phyloP scores from a whole-genome alignment of 2,329 filamentous ascomycete genomes.

The Penicillium aurantiogriseum region DNA sequence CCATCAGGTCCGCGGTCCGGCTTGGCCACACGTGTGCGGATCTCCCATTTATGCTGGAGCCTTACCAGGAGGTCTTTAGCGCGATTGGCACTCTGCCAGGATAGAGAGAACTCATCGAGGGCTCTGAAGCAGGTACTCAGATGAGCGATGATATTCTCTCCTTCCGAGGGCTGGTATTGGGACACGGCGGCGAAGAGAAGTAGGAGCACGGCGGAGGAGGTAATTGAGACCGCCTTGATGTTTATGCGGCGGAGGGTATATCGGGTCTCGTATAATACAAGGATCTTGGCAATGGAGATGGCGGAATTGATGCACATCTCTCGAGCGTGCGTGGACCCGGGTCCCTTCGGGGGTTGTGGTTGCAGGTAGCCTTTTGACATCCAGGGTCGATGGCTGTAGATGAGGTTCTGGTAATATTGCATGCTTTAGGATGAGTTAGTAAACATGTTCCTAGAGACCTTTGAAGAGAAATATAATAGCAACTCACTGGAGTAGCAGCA shows the following conservation, averaged over 20 bases:
- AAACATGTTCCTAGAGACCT: neutral
- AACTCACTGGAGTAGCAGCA: slow-evolving; percentile 30
- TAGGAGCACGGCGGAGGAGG: slow-evolving; percentile 17
- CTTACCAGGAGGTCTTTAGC: slow-evolving; percentile 14
- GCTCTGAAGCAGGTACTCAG: slow-evolving; percentile 16
- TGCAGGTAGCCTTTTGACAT: slow-evolving; percentile 34
- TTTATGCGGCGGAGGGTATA: slow-evolving; percentile 18
- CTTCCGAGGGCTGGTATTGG: slow-evolving; percentile 1
- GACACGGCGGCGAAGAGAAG: slow-evolving; percentile 18
- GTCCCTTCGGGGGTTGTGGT: slow-evolving; percentile 28
- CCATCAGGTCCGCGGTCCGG: neutral
- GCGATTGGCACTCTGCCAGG: slow-evolving; percentile 15
- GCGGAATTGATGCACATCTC: slow-evolving; percentile 21
- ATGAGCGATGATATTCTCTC: slow-evolving; percentile 7
- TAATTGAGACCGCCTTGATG: slow-evolving; percentile 19
- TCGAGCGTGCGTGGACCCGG: slow-evolving; percentile 12
- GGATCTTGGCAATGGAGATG: slow-evolving; percentile 17
- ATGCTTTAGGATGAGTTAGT: slow-evolving; percentile 15
- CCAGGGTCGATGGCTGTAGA: slow-evolving; percentile 38
- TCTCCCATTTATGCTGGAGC: slow-evolving; percentile 15
- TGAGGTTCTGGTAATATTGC: slow-evolving; percentile 38
- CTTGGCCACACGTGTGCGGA: slow-evolving; percentile 1
- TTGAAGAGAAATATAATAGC: neutral
- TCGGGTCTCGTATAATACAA: slow-evolving; percentile 12
- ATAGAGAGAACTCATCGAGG: slow-evolving; percentile 17